phyloP scores from a whole-genome alignment of 176 grass and related monocot species.

The Musa troglodytarum region DNA sequence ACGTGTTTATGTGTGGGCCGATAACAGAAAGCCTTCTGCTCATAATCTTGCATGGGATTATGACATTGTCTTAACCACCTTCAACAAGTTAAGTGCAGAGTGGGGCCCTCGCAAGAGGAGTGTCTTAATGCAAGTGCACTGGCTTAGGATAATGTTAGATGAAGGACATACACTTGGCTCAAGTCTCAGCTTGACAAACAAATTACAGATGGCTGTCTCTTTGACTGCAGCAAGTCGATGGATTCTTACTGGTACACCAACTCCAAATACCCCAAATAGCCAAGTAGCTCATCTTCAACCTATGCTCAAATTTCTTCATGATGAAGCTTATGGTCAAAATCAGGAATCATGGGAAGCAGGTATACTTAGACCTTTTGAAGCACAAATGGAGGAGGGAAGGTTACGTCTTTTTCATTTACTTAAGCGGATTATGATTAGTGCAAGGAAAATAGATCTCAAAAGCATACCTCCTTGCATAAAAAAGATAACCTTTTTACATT shows the following conservation, averaged over 20 bases:
- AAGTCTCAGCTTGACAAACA: conserved; percentile 81
- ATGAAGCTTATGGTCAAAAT: conserved; percentile 77
- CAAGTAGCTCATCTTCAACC: conserved; percentile 87
- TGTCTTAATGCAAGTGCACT: conserved; percentile 80
- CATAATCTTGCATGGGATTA: conserved; percentile 92
- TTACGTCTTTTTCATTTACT: conserved; percentile 61
- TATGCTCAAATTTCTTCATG: conserved; percentile 97
- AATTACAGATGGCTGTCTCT: conserved; percentile 88
- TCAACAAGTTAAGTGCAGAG: conserved; percentile 82
- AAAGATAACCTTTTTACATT: conserved; percentile 62
- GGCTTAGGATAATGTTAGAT: conserved; percentile 85
- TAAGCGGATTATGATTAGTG: conserved; percentile 89
- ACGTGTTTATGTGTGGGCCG: conserved; percentile 57
- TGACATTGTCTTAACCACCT: conserved; percentile 91
- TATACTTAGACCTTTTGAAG: conserved; percentile 79
- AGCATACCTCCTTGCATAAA: conserved; percentile 91
- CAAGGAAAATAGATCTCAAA: conserved; percentile 81
- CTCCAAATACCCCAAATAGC: conserved; percentile 87
- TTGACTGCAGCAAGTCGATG: conserved; percentile 84
- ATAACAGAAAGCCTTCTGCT: conserved; percentile 58
- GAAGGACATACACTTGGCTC: conserved; percentile 98
- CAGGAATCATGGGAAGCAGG: conserved; percentile 75
- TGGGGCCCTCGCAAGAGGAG: conserved; percentile 80
- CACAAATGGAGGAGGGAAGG: conserved; percentile 60
- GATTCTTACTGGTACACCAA: conserved; percentile 98